Evolutionary conservation across 352 stramenopile species (phyloP).

Genomic region (Globisporangium splendens): DNA sequence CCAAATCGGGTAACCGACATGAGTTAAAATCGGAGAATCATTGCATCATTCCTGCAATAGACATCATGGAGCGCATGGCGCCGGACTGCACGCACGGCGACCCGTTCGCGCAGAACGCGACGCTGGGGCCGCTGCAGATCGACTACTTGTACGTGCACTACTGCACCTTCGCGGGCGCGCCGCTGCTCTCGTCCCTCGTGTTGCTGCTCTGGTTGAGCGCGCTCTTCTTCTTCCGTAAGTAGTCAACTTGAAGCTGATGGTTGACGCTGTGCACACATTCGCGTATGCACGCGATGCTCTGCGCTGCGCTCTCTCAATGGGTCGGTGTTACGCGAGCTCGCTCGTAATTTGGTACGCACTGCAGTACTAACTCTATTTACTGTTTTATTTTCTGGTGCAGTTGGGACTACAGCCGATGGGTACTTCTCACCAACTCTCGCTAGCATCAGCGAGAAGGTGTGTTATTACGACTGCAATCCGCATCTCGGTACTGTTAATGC

Average conservation of each 20-base stretch:
- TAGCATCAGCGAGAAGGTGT: slow-evolving; percentile 92
- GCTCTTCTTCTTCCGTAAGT: slow-evolving; percentile 84
- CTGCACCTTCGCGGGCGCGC: slow-evolving; percentile 41
- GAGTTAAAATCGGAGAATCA: too few relatives aligned
- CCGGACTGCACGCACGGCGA: slow-evolving; percentile 6
- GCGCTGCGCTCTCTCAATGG: too few relatives aligned
- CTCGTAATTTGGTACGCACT: background rate
- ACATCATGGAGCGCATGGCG: background rate
- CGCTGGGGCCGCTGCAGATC: slow-evolving; percentile 65
- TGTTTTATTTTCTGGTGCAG: slow-evolving; percentile 19
- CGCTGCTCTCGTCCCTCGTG: slow-evolving; percentile 45
- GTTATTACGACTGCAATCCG: background rate
- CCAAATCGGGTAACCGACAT: too few relatives aligned
- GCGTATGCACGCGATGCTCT: background rate
- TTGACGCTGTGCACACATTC: background rate
- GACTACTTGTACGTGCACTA: slow-evolving; percentile 84
- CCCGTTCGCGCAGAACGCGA: slow-evolving; percentile 35
- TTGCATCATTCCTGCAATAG: too few relatives aligned
- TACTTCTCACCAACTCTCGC: slow-evolving; percentile 97
- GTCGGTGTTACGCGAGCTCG: too few relatives aligned
- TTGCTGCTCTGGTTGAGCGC: slow-evolving; percentile 65
- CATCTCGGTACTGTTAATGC: too few relatives aligned
- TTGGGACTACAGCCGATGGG: slow-evolving; percentile 96
- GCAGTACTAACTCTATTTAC: background rate
- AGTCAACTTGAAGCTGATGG: slow-evolving; percentile 2